Conservation (phyloP, 176 grass and related monocot species). For the Calamus simplicifolius region DNA sequence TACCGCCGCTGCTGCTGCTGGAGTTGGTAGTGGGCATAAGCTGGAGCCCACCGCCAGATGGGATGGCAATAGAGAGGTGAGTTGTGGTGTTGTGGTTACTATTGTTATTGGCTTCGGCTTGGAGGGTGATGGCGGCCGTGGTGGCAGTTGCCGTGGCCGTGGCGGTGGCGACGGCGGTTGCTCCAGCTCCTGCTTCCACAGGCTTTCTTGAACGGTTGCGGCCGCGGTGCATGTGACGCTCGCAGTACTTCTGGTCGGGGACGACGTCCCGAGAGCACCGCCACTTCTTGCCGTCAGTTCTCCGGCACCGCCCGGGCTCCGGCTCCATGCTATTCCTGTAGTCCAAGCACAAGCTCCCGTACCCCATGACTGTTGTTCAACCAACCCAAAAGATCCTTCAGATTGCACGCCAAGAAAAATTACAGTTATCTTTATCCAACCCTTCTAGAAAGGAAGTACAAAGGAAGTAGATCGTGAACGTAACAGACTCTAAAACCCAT, state of each 20-base stretch:
- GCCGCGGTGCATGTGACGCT: constrained; percentile 92
- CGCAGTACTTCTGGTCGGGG: constrained; percentile 93
- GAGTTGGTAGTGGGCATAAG: neutral
- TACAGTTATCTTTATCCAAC: too few species aligned
- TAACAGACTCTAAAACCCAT: too few species aligned
- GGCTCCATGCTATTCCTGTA: constrained; percentile 95
- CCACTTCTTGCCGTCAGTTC: constrained; percentile 99
- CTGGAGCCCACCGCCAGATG: neutral
- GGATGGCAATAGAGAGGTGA: too few species aligned
- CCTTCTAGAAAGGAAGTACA: too few species aligned
- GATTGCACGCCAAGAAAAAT: too few species aligned
- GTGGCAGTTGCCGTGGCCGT: constrained; percentile 4
- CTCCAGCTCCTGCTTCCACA: constrained; percentile 51
- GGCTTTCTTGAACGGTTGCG: constrained; percentile 99
- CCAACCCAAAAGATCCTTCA: too few species aligned
- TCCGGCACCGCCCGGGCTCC: constrained; percentile 85
- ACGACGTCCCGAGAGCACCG: constrained; percentile 95
- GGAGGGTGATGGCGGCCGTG: neutral
- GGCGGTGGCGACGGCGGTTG: neutral
- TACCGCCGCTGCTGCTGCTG: constrained; percentile 14
- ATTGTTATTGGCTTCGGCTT: too few species aligned
- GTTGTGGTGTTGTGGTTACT: too few species aligned
- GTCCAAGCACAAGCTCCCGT: constrained; percentile 87
- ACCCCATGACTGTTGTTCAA: constrained; percentile 23
- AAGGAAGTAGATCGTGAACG: too few species aligned